phyloP scores from a whole-genome alignment of 2,329 filamentous ascomycete genomes.

The Cladosporium sphaerospermum region DNA sequence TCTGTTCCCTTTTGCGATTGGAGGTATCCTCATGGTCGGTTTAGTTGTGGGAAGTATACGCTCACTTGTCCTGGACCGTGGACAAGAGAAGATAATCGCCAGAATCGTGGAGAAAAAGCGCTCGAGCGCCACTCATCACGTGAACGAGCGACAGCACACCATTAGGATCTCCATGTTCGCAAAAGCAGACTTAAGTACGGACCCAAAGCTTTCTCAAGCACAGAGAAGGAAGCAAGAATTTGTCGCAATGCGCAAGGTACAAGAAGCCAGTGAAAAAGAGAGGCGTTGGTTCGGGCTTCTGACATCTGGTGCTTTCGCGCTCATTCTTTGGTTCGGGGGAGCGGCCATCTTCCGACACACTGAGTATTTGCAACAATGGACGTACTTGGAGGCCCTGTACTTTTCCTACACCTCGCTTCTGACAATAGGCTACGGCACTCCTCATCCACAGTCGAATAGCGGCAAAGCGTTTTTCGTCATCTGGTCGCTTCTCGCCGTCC shows the following conservation, averaged over 20 bases:
- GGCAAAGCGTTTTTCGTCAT: conserved; percentile 52
- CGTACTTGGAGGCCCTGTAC: conserved; percentile 48
- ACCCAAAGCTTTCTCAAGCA: conserved; percentile 30
- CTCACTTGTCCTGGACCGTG: conserved; percentile 44
- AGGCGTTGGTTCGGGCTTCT: conserved; percentile 38
- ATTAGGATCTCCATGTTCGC: conserved; percentile 39
- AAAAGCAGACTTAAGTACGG: conserved; percentile 37
- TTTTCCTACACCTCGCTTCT: conserved; percentile 48
- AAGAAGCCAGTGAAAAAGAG: conserved; percentile 35
- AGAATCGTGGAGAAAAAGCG: conserved; percentile 46
- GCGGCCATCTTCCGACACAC: conserved; percentile 41
- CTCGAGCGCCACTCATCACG: conserved; percentile 34
- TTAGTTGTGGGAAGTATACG: conserved; percentile 50
- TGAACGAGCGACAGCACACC: conserved; percentile 35
- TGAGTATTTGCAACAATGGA: conserved; percentile 36
- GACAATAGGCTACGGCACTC: conserved; percentile 52
- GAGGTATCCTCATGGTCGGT: conserved; percentile 50
- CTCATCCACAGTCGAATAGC: conserved; percentile 41
- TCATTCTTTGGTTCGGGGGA: conserved; percentile 43
- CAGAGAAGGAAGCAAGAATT: conserved; percentile 46
- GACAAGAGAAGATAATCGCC: conserved; percentile 46
- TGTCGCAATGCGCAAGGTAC: conserved; percentile 42
- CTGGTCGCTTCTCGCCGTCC: conserved; percentile 50
- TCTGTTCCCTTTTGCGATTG: conserved; percentile 50
- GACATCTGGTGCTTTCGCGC: conserved; percentile 34